These are phyloP conservation scores for Castanea sativa DNA, from an alignment of 306 rosid species.

Conservation along the genomic window DNA sequence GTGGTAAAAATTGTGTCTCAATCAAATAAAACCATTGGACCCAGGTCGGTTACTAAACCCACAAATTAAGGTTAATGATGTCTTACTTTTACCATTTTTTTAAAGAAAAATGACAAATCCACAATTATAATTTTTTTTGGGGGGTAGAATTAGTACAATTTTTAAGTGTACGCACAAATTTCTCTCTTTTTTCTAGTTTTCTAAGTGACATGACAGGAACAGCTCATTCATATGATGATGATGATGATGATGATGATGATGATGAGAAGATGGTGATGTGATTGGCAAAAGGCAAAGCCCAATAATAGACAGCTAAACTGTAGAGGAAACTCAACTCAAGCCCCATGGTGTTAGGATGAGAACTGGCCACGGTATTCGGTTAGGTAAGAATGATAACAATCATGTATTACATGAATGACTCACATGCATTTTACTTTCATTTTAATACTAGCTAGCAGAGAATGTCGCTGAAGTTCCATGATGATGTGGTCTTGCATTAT, in stretches of 20 bases:
- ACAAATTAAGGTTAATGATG: background rate
- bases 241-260: conserved; percentile 41
- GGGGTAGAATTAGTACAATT: background rate
- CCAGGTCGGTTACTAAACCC: too few species aligned
- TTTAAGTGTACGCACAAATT: background rate
- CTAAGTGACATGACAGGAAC: conserved; percentile 61
- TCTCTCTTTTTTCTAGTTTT: conserved; percentile 2
- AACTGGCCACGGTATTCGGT: conserved; percentile 23
- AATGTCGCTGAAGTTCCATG: too few species aligned
- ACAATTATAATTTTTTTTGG: background rate
- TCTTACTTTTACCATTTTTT: background rate
- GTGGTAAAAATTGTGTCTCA: too few species aligned
- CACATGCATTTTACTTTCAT: background rate
- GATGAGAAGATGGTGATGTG: conserved; percentile 52
- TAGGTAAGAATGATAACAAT: background rate
- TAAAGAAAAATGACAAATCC: background rate
- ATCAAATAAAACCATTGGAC: too few species aligned
- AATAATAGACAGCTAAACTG: conserved; percentile 48
- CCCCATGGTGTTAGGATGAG: conserved; percentile 20
- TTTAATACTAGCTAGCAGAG: background rate
- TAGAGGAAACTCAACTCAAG: conserved; percentile 1
- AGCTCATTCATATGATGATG: conserved; percentile 70
- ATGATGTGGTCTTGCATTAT: too few species aligned
- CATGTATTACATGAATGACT: background rate
- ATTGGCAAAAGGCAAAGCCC: conserved; percentile 45